Base-by-base conservation (phyloP, 495 filamentous ascomycete species). In the Corynascus novoguineensis region DNA sequence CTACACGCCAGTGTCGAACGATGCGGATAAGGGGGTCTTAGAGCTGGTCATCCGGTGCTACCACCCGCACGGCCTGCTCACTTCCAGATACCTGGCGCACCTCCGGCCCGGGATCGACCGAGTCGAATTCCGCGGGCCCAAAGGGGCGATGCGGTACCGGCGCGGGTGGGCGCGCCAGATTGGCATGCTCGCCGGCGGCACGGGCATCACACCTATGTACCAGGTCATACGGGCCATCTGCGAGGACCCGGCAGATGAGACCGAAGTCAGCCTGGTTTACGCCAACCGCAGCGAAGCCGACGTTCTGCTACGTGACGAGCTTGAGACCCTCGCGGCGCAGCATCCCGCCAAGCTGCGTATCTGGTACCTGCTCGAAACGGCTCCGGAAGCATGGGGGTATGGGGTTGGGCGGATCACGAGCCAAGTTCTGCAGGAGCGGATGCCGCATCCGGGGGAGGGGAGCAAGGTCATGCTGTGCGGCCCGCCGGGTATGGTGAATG, bases 141-240 rank as follows among this genome's bases (percentile, higher is more conserved):
- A 98, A 77, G 95, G 93, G 11, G 93, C 93, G 1, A 82, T 98
- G 27, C 87, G 88, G 55, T 96, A 97, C 74, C 97, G 95, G 72
- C 78, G 81, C 27, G 96, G 89, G 89, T 69, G 81, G 32, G 65
- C 87, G 57, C 96, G 96, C 32, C 90, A 96, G 74, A 85, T 98
- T 69, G 83, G 81, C 19, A 76, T 97, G 70, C 83, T 98, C 59
- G 90, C 93, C 9, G 93, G 93, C 64, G 93, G 93, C 60, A 97
- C 93, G 3, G 93, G 93, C 42, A 95, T 97, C 66, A 92, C 92
- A 28, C 93, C 93, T 22, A 79, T 83, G 78, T 96, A 86, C 77
- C 93, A 98, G 81, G 81, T 98, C 31, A 73, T 80, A 44, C 80
- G 87, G 25, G 77, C 85, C 44, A 95, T 97, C 76, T 95, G 95